Evolutionary conservation across 331 rosid genomes (phyloP), one percentile per base, ranked within the genome.

Genomic region (Malus hybrid): DNA sequence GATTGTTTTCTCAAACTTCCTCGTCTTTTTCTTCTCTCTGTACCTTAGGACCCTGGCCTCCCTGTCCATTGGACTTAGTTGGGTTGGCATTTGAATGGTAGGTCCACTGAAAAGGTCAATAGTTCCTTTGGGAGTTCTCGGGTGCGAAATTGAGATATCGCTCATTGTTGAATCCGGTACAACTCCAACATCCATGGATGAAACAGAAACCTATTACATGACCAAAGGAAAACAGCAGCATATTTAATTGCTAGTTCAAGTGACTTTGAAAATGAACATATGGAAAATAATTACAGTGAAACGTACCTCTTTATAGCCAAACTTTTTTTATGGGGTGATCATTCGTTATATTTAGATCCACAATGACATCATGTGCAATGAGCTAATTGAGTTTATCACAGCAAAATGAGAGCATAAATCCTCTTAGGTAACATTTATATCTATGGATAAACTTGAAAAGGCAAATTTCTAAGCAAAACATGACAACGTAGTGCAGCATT

Each of bases 1-100:
- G 39, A 91, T 94, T 10, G 99, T 94, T 76, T 94, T 94, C 93
- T 91, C 95, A 52, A 94, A 94, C 83, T 92, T 94, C 67, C 99
- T 86, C 13, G 84, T 80, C 88, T 94, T 94, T 88, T 94, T 94
- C 62, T 94, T 94, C 84, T 92, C 97, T 54, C 96, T 86, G 67
- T 94, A 94, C 80, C 99, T 83, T 10, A 91, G 83, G 66, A 94
- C 99, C 79, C 97, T 90, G 27, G 99, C 99, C 59, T 90, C 97
- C 69, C 99, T 82, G 73, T 94, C 99, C 91, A 90, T 67, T 65
- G 93, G 99, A 50, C 88, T 74, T 5, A 94, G 84, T 44, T 90
- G 97, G 27, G 83, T 27, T 29, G 94, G 78, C 75, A 89, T 82
- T 75, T 86, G 96, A 76, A 86, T 29, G 1, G 86, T 75, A 44